phyloP scores from a whole-genome alignment of 768 basidiomycete genomes.

The Albatrellus ellisii region DNA sequence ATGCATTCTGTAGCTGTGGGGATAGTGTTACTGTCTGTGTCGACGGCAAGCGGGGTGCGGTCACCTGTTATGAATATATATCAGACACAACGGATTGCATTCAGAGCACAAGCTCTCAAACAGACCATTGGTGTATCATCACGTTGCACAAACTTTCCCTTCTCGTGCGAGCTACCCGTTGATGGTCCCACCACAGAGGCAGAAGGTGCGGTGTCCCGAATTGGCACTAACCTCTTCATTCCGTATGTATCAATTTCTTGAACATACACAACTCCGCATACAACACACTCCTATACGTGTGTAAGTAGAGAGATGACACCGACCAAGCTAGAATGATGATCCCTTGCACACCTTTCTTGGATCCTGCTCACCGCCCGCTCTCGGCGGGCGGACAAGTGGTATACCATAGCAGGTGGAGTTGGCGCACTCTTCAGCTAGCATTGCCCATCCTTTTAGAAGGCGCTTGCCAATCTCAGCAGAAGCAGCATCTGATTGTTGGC shows the following conservation, averaged over 20 bases:
- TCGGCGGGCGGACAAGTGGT: slow-evolving; percentile 75
- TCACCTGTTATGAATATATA: neutral
- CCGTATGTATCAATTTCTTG: slow-evolving; percentile 6
- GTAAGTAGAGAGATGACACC: neutral
- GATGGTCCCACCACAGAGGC: neutral
- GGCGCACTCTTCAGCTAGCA: slow-evolving; percentile 81
- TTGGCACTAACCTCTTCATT: slow-evolving; percentile 2
- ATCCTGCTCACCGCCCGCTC: slow-evolving; percentile 42
- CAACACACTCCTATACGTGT: slow-evolving; percentile 12
- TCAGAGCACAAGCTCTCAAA: neutral
- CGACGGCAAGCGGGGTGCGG: neutral
- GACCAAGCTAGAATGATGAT: slow-evolving; percentile 2
- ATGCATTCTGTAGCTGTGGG: neutral
- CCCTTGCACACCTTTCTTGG: slow-evolving; percentile 43
- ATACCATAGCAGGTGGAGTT: slow-evolving; percentile 59
- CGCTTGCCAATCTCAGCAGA: slow-evolving; percentile 69
- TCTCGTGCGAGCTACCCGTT: neutral
- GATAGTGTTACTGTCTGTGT: neutral
- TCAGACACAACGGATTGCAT: neutral
- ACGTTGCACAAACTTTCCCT: neutral
- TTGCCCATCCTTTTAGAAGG: slow-evolving; percentile 74
- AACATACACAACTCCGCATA: slow-evolving; percentile 11
- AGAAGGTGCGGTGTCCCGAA: neutral
- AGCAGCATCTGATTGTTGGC: slow-evolving; percentile 72
- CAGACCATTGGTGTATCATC: neutral